Evolutionary conservation across 139 green algal species (phyloP).

Genomic region (Marvania coccoides): DNA sequence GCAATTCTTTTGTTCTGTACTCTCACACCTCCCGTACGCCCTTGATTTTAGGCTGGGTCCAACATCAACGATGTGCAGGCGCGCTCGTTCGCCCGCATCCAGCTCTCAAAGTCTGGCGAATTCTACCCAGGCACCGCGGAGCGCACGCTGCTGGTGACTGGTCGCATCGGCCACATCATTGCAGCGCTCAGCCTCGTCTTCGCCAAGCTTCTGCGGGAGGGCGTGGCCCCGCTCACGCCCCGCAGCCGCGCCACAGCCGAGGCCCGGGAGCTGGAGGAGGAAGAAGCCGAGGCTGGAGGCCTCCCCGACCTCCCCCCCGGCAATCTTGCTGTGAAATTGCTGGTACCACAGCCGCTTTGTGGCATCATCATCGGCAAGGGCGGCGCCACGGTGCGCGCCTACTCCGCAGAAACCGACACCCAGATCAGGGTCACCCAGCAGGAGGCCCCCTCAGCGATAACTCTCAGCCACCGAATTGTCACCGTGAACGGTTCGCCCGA

Average conservation of each 20-base stretch:
- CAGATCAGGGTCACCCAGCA: conserved; percentile 3
- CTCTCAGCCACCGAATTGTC: conserved; percentile 28
- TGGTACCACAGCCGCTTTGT: conserved; percentile 69
- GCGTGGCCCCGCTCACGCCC: conserved; percentile 15
- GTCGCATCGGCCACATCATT: conserved; percentile 48
- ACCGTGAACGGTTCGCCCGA: conserved; percentile 8
- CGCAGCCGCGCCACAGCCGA: background rate
- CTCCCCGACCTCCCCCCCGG: background rate
- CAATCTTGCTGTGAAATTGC: conserved; percentile 34
- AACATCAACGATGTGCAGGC: conserved; percentile 73
- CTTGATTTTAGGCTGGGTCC: conserved; percentile 37
- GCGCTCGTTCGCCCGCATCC: conserved; percentile 53
- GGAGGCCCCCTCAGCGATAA: background rate
- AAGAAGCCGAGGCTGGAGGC: background rate
- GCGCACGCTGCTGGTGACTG: conserved; percentile 62
- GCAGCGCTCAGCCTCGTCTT: conserved; percentile 69
- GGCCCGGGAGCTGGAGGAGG: background rate
- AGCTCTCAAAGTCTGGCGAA: conserved; percentile 43
- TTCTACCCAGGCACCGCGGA: conserved; percentile 63
- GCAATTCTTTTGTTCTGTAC: background rate
- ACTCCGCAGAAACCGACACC: conserved; percentile 55
- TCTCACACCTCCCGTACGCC: background rate
- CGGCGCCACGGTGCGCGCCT: conserved; percentile 62
- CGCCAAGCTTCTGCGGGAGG: conserved; percentile 49
- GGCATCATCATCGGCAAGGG: conserved; percentile 72